These are phyloP conservation scores for Xylaria sp. DNA, from an alignment of 2,329 filamentous ascomycete genomes.

Conservation along the genomic window DNA sequence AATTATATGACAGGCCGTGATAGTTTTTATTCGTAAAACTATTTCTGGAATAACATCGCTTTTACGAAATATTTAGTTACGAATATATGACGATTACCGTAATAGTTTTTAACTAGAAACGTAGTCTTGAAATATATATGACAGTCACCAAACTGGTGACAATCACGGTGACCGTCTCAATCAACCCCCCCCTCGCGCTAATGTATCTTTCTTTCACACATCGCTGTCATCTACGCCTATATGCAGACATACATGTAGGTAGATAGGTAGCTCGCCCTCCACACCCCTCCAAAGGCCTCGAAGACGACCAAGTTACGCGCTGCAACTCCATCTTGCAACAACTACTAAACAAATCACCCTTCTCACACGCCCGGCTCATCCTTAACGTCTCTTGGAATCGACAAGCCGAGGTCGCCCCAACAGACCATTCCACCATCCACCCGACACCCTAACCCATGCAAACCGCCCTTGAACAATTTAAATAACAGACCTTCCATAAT, in stretches of 20 bases:
- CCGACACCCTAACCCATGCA: background rate
- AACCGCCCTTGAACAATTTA: background rate
- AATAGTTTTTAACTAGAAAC: too few relatives aligned
- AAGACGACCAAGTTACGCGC: background rate
- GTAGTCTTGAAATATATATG: too few relatives aligned
- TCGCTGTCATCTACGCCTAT: background rate
- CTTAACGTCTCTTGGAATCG: background rate
- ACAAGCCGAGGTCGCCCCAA: background rate
- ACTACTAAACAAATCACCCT: background rate
- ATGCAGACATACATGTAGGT: too few relatives aligned
- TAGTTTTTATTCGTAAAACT: too few relatives aligned
- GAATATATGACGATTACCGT: too few relatives aligned
- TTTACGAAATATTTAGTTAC: too few relatives aligned
- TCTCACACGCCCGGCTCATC: background rate
- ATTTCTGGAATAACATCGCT: too few relatives aligned
- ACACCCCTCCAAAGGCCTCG: background rate
- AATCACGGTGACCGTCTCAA: too few relatives aligned
- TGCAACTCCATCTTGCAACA: constrained; percentile 14
- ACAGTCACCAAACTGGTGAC: too few relatives aligned
- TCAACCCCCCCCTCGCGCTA: too few relatives aligned
- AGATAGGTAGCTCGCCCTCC: background rate
- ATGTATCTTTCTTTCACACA: too few relatives aligned
- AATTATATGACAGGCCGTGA: too few relatives aligned
- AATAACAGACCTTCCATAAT: constrained; percentile 62
- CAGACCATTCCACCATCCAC: background rate